phyloP scores from a whole-genome alignment of 495 filamentous ascomycete species.

The Aspergillus affinis region DNA sequence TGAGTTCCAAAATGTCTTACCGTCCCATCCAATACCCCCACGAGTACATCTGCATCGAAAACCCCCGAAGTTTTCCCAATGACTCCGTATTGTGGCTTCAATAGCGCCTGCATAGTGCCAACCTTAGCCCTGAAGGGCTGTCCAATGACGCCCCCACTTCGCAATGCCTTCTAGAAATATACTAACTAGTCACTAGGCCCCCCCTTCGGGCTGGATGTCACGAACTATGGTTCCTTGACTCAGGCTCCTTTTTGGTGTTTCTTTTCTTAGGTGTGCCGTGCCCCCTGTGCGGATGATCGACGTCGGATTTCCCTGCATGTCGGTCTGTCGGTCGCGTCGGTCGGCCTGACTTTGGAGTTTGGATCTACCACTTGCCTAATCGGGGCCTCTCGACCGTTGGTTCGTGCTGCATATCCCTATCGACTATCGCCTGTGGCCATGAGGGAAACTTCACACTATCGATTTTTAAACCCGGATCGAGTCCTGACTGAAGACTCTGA shows the following conservation, averaged over 20 bases:
- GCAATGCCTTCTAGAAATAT: constrained; percentile 12
- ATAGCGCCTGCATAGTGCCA: constrained; percentile 11
- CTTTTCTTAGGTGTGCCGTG: no score
- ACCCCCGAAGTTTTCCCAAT: constrained; percentile 8
- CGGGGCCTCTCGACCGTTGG: neutral
- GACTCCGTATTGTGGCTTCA: neutral
- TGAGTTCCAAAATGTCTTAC: constrained; percentile 8
- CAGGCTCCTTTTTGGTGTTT: neutral
- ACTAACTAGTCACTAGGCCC: neutral
- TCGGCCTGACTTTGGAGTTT: neutral
- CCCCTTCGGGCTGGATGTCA: neutral
- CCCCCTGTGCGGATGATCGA: constrained; percentile 7
- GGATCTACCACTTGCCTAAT: neutral
- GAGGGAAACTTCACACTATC: neutral
- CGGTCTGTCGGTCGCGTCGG: neutral
- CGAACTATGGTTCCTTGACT: constrained; percentile 9
- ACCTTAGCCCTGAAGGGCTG: constrained; percentile 1
- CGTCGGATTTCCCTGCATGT: constrained; percentile 1
- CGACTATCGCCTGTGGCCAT: neutral
- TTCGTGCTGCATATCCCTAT: constrained; percentile 2
- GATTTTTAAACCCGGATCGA: neutral
- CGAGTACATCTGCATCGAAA: constrained; percentile 3
- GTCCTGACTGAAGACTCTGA: neutral
- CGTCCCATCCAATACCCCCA: neutral
- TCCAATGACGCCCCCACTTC: constrained; percentile 2